A percentile compares a stretch with the other conserved stretches of the same genome.
phyloP scores from a whole-genome alignment of 495 filamentous ascomycete species.

The Neurospora pannonica region DNA sequence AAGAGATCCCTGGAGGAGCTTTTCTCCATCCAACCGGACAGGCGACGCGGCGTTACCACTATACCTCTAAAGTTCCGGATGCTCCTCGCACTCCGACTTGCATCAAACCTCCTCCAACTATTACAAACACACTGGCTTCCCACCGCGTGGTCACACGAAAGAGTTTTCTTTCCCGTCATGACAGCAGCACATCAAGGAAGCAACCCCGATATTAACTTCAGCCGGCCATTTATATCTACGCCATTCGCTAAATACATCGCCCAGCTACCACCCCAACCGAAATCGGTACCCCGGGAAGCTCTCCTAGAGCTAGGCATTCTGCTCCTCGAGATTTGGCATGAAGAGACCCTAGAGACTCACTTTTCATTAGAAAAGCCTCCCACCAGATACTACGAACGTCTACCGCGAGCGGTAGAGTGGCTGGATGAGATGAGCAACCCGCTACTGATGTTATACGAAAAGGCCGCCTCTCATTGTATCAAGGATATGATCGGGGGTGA shows the following conservation, averaged over 20 bases:
- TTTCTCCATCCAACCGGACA: too few relatives aligned
- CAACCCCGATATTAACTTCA: background rate
- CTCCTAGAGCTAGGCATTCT: conserved; percentile 14
- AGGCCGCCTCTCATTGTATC: background rate
- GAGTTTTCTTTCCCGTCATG: background rate
- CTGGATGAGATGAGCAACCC: background rate
- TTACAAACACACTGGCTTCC: conserved; percentile 6
- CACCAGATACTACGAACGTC: background rate
- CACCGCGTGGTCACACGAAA: background rate
- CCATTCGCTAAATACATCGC: background rate
- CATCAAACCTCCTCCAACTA: conserved; percentile 9
- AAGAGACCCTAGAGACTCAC: conserved; percentile 7
- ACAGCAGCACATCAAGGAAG: background rate
- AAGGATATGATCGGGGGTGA: background rate
- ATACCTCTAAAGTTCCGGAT: conserved; percentile 2
- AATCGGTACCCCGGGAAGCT: conserved; percentile 3
- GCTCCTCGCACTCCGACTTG: conserved; percentile 8
- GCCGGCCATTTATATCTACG: background rate
- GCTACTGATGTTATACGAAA: background rate
- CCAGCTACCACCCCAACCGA: background rate
- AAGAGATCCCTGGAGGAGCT: too few relatives aligned
- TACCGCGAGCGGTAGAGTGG: background rate
- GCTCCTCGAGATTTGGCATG: conserved; percentile 15
- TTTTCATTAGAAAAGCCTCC: background rate
- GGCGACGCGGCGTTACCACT: too few relatives aligned